Percentiles rank a stretch among this genome's conserved stretches.
phyloP scores from a whole-genome alignment of 768 basidiomycete species.

The Lentinula guzmanii region DNA sequence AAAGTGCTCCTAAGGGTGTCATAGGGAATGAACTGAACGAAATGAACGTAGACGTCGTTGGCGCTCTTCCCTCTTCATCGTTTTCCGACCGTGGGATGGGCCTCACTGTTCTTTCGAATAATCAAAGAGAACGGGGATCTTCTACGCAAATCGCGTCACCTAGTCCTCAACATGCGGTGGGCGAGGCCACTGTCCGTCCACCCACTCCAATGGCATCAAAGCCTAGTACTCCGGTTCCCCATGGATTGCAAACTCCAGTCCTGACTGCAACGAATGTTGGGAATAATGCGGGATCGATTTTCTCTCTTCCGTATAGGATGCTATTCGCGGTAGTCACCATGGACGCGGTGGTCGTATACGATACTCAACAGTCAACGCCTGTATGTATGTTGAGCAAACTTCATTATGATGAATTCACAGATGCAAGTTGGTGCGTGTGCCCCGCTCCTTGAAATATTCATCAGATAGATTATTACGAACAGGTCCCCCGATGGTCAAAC shows the following conservation, averaged over 20 bases:
- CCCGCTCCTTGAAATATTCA: not conserved
- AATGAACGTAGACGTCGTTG: slow-evolving; percentile 56
- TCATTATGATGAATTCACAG: slow-evolving; percentile 98
- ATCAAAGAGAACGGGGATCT: slow-evolving; percentile 10
- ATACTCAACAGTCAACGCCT: slow-evolving; percentile 93
- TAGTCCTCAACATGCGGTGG: slow-evolving; percentile 45
- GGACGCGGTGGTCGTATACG: slow-evolving; percentile 92
- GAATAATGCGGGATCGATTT: slow-evolving; percentile 55
- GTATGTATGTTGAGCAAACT: slow-evolving; percentile 88
- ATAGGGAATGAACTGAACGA: slow-evolving; percentile 55
- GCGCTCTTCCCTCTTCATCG: slow-evolving; percentile 24
- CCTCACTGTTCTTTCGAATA: slow-evolving; percentile 13
- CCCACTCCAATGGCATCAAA: slow-evolving; percentile 60
- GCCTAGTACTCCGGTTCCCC: slow-evolving; percentile 40
- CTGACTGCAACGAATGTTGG: slow-evolving; percentile 8
- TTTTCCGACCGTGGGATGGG: slow-evolving; percentile 6
- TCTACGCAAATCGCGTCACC: slow-evolving; percentile 35
- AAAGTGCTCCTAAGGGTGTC: slow-evolving; percentile 34
- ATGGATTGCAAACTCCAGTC: slow-evolving; percentile 11
- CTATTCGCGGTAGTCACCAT: slow-evolving; percentile 94
- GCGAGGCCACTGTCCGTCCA: slow-evolving; percentile 45
- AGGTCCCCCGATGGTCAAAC: slow-evolving; percentile 98
- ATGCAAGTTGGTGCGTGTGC: slow-evolving; percentile 77
- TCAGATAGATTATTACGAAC: not conserved
- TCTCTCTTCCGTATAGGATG: slow-evolving; percentile 90